Conservation (phyloP, 2,329 filamentous ascomycete genomes). For the Claviceps sp. region DNA sequence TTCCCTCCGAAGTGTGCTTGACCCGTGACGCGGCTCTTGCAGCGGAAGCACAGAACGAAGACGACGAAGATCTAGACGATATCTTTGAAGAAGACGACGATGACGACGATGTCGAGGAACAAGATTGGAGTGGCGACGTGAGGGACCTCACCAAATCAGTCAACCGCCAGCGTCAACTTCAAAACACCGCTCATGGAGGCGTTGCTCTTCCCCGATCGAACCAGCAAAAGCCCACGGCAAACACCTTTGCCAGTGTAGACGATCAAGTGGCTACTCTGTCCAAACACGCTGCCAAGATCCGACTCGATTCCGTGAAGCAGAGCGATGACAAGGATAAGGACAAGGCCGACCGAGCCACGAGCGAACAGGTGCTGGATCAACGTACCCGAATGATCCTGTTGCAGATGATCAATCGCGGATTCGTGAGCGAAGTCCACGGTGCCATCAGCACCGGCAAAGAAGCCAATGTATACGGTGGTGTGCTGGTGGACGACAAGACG, state of each 20-base stretch:
- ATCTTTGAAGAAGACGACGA: conserved; percentile 29
- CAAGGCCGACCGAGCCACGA: conserved; percentile 85
- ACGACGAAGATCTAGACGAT: conserved; percentile 27
- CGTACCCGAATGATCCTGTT: conserved; percentile 89
- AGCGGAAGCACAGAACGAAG: conserved; percentile 15
- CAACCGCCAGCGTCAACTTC: conserved; percentile 66
- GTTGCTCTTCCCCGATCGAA: conserved; percentile 57
- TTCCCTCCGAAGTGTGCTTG: conserved; percentile 18
- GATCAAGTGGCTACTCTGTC: conserved; percentile 79
- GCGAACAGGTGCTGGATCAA: conserved; percentile 87
- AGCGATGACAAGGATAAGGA: conserved; percentile 52
- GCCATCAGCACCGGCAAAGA: conserved; percentile 96
- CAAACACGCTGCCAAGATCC: conserved; percentile 74
- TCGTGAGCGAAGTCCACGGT: conserved; percentile 85
- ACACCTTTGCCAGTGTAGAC: conserved; percentile 67
- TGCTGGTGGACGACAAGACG: conserved; percentile 44
- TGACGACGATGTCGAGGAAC: conserved; percentile 50
- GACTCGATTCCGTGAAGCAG: conserved; percentile 53
- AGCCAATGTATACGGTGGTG: conserved; percentile 91
- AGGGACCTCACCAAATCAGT: conserved; percentile 74
- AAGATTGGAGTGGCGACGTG: conserved; percentile 45
- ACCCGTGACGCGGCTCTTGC: conserved; percentile 13
- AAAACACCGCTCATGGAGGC: conserved; percentile 22
- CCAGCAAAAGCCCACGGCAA: conserved; percentile 64
- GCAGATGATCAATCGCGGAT: conserved; percentile 86